A percentile compares a stretch with the other conserved stretches of the same genome.
Evolutionary conservation across 345 rosid genomes (phyloP).

Genomic region (Iberis pinnata): DNA sequence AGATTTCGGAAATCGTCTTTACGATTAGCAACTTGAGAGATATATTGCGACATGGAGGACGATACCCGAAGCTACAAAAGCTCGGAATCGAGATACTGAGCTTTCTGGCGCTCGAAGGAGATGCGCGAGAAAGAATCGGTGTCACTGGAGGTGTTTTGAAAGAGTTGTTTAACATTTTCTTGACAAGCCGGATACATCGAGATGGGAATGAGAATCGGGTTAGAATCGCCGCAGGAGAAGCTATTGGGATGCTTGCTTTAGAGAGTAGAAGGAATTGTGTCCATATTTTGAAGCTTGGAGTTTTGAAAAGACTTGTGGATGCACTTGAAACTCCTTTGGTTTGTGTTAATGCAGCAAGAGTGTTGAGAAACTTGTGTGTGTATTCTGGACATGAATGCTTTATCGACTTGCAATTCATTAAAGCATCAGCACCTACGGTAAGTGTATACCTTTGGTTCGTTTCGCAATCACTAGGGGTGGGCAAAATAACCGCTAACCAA

Average conservation of each 20-base stretch:
- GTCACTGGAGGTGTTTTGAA: conserved; percentile 75
- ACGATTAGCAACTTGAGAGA: conserved; percentile 75
- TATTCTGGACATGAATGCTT: conserved; percentile 46
- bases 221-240: conserved; percentile 73
- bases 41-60: conserved; percentile 55
- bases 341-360: conserved; percentile 64
- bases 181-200: conserved; percentile 31
- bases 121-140: conserved; percentile 68
- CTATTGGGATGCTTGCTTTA: conserved; percentile 71
- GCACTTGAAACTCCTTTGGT: conserved; percentile 53
- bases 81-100: conserved; percentile 65
- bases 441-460: too few relatives aligned
- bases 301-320: conserved; percentile 39
- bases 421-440: conserved; percentile 59
- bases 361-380: conserved; percentile 60
- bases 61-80: conserved; percentile 57
- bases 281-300: conserved; percentile 50
- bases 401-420: conserved; percentile 37
- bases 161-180: conserved; percentile 76
- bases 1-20: conserved; percentile 82
- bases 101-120: conserved; percentile 61
- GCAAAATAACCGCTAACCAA: too few relatives aligned
- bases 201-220: conserved; percentile 35
- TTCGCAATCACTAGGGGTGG: too few relatives aligned
- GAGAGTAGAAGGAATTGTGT: conserved; percentile 67